Percentiles rank a stretch among this genome's conserved stretches.
phyloP scores from a whole-genome alignment of 2,329 filamentous ascomycete species.

The Ophiostoma sp. region DNA sequence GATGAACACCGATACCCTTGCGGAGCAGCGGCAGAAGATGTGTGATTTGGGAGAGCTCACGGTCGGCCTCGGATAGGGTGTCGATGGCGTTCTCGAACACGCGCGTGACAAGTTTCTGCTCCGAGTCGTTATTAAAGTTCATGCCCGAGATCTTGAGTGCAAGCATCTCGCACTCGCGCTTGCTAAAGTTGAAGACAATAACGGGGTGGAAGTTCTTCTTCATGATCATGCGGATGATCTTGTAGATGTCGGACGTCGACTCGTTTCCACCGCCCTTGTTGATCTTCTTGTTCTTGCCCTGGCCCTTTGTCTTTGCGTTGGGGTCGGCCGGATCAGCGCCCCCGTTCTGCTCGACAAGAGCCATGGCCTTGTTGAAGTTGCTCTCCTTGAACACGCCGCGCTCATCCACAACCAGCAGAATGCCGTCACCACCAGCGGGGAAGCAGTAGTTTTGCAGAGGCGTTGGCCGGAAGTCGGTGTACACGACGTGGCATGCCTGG shows the following conservation, averaged over 20 bases:
- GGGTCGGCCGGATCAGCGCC: slow-evolving; percentile 76
- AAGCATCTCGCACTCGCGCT: slow-evolving; percentile 88
- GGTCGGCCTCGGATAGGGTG: slow-evolving; percentile 86
- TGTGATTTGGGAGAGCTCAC: slow-evolving; percentile 79
- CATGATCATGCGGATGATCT: slow-evolving; percentile 99
- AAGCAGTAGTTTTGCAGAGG: slow-evolving; percentile 98
- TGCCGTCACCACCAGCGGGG: slow-evolving; percentile 84
- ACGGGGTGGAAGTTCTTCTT: slow-evolving; percentile 94
- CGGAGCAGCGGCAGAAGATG: slow-evolving; percentile 84
- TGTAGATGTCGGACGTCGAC: slow-evolving; percentile 77
- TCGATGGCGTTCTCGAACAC: slow-evolving; percentile 93
- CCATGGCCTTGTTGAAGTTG: slow-evolving; percentile 96
- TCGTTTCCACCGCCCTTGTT: slow-evolving; percentile 74
- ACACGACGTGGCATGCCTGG: slow-evolving; percentile 97
- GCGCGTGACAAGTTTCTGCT: slow-evolving; percentile 88
- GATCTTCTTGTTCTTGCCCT: slow-evolving; percentile 84
- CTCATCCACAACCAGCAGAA: slow-evolving; percentile 91
- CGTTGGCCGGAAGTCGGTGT: slow-evolving; percentile 96
- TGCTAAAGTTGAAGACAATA: slow-evolving; percentile 99
- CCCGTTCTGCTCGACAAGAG: slow-evolving; percentile 78
- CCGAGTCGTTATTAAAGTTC: slow-evolving; percentile 92
- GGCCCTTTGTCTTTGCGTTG: slow-evolving; percentile 75
- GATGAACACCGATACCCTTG: slow-evolving; percentile 93
- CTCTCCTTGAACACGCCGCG: slow-evolving; percentile 94
- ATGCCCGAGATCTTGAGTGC: slow-evolving; percentile 81